These are phyloP conservation scores for Akanthomyces muscarius DNA, from an alignment of 2,329 filamentous ascomycete species.

Conservation along the genomic window DNA sequence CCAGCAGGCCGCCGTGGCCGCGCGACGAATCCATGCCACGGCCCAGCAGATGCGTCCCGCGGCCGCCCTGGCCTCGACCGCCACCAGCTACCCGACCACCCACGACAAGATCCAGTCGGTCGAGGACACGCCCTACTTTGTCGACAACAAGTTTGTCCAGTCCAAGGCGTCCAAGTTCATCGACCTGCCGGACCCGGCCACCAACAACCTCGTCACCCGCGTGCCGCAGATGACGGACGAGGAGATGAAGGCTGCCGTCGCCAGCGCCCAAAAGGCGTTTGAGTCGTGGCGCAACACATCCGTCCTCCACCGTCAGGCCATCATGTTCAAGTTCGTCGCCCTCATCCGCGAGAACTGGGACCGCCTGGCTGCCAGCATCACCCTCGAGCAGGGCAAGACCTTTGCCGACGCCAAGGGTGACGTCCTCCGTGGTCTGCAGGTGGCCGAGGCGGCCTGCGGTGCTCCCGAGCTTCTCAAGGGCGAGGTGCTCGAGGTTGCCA, in stretches of 20 bases:
- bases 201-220: conserved; percentile 78
- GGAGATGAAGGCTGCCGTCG: conserved; percentile 71
- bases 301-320: conserved; percentile 70
- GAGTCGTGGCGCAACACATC: conserved; percentile 68
- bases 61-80: conserved; percentile 50
- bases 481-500: conserved; percentile 78
- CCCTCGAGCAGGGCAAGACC: conserved; percentile 84
- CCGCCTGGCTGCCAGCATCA: conserved; percentile 77
- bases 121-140: conserved; percentile 72
- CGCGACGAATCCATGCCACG: conserved; percentile 55
- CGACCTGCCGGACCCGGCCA: conserved; percentile 76
- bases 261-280: conserved; percentile 72
- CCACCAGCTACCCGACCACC: conserved; percentile 61
- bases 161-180: conserved; percentile 70
- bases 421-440: conserved; percentile 76
- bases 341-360: conserved; percentile 84
- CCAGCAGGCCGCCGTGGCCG: conserved; percentile 34
- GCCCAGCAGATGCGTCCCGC: conserved; percentile 51
- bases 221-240: conserved; percentile 77
- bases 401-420: conserved; percentile 79
- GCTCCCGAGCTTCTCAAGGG: conserved; percentile 80
- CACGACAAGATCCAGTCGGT: conserved; percentile 68
- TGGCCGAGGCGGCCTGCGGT: conserved; percentile 76
- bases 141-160: conserved; percentile 72
- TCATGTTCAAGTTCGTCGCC: conserved; percentile 82